Base-by-base conservation (phyloP, 164 flowering plant genomes). In the Protea cynaroides region DNA sequence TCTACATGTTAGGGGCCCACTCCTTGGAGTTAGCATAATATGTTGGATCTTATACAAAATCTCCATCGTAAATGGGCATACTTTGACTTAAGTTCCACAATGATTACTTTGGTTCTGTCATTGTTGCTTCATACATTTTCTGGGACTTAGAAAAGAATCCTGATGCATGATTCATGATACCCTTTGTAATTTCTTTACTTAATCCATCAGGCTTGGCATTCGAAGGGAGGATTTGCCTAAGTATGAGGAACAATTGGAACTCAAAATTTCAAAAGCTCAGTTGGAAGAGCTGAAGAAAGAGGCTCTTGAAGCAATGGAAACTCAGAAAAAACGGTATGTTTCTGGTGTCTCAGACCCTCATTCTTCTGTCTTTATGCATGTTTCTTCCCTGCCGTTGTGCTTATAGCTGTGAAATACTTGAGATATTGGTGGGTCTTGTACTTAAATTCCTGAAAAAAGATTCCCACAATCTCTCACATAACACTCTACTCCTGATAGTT, bases 221-320 rank as follows among this genome's bases (percentile, higher is more conserved):
- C 72, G 82, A 49, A 85, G 64, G 73, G 87, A 91, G 70, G 95
- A 94, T 54, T 76, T 94, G 46, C 97, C 97, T 11, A 94, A 94
- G 76, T 88, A 84, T 75, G 99, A 94, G 63, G 93, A 86, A 53
- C 65, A 85, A 58, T 63, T 87, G 74, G 97, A 94, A 61, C 85
- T 77, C 10, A 86, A 84, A 78, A 82, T 89, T 75, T 82, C 99
- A 13, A 91, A 94, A 76, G 90, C 92, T n/a, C 92, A 89, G 59
- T 62, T 94, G 69, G 88, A 85, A 65, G 96, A 88, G 72, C 74
- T 94, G 72, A 86, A 94, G 86, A 89, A 85, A 77, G 95, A 94
- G 54, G 89, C 86, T 64, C 69, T 82, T 57, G 99, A 94, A 73
- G 93, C 96, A 46, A 94, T 94, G 99, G 93, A 94, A 75, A 86